Base-by-base conservation (phyloP, 257 asterid genomes). In the Handroanthus guayacan region DNA sequence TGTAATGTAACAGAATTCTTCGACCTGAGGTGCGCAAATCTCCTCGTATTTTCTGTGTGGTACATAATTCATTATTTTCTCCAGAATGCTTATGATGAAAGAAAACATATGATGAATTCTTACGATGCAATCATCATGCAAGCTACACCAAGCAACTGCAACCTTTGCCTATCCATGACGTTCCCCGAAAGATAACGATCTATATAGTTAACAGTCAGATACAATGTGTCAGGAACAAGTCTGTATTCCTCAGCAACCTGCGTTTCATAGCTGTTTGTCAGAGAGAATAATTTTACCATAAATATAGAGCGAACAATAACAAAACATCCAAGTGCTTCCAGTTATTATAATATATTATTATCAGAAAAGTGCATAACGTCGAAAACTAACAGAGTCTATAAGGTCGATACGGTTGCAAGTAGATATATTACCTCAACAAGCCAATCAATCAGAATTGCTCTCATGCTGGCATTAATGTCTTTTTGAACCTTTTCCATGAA, bases 81-180 rank as follows among this genome's bases (percentile, higher is more conserved):
- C 31, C 31, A 25, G 31, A 25, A 25, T 25, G 31, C 31, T 25
- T 25, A 25, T 25, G 31, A 25, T 25, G 31, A 25, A 25, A 72
- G 20, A 58, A 16, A 9, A 39, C n/a, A 57, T 31, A 50, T 20
- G 37, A 48, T 50, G 62, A 58, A 68, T 39, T 45, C 98, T 85
- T 95, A 95, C 98, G 98, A 85, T 52, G 99, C 99, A 61, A 95
- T 91, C 98, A 95, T 92, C 99, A 95, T 92, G 87, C 97, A 92
- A 83, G 97, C 90, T 17, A 93, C 97, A 58, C 98, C 98, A 69
- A 95, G 97, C 82, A 92, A 80, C 56, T 91, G 97, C 84, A 95
- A 69, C 75, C 94, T 76, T 76, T 92, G 97, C 75, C 97, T 82
- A 78, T 93, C 97, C 97, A 95, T 88, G 50, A 83, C 60, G 75